Evolutionary conservation across 1,284 basidiomycete genomes (phyloP).

Genomic region (Ceraceosorus guamensis): DNA sequence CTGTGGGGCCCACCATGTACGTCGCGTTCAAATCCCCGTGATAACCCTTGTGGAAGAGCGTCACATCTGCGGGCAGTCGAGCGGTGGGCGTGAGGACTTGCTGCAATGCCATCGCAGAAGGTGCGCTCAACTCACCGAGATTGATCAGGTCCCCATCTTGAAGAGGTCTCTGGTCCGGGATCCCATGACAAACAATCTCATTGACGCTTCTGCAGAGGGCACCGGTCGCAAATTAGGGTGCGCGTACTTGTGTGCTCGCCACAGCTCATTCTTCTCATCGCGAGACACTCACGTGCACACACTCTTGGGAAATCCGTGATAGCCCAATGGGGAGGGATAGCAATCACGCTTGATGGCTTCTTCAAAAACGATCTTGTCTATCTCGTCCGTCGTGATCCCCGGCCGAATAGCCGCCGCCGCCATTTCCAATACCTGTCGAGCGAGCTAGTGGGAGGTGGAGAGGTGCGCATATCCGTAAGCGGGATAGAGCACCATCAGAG

Average conservation of each 20-base stretch:
- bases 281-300: conserved; percentile 84
- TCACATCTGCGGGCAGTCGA: conserved; percentile 70
- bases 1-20: conserved; percentile 40
- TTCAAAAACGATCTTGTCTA: conserved; percentile 86
- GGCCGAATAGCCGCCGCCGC: conserved; percentile 75
- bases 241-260: conserved; percentile 98
- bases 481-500: too few relatives aligned
- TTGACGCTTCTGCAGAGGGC: conserved; percentile 35
- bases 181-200: too few relatives aligned
- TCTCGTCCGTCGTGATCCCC: conserved; percentile 87
- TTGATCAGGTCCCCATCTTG: conserved; percentile 33
- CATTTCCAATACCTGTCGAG: conserved; percentile 82
- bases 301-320: conserved; percentile 87
- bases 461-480: too few relatives aligned
- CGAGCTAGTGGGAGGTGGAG: too few relatives aligned
- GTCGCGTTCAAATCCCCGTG: conserved; percentile 47
- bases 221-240: conserved; percentile 59
- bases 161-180: too few relatives aligned
- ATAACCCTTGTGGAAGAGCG: conserved; percentile 53
- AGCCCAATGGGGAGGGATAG: conserved; percentile 91
- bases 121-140: conserved; percentile 3
- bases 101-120: conserved; percentile 74
- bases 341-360: conserved; percentile 82
- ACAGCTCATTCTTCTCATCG: too few relatives aligned
- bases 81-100: conserved; percentile 77